Base-by-base conservation (phyloP, 257 asterid species). In the Gardenia jasminoides region DNA sequence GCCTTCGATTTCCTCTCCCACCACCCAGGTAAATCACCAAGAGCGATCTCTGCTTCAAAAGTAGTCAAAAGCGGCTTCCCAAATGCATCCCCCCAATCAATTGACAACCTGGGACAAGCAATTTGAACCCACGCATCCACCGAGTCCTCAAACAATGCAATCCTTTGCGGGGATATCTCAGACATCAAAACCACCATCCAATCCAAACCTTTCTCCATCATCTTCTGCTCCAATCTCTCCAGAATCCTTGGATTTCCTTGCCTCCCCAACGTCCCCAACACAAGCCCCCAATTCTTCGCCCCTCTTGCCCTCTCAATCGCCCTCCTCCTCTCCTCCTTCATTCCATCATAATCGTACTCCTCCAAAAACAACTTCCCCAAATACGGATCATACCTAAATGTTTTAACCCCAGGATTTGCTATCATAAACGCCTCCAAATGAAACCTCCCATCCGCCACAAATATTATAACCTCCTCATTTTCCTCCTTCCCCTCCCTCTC, bases 381-480 rank as follows among this genome's bases (percentile, higher is more conserved):
- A 78, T 86, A 93, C 2, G 99, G 97, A 85, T 96, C 99, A 76
- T 85, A 96, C 64, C 98, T 83, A 64, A 93, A 92, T 3, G 99
- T 80, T 81, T 64, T 89, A 41, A 93, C 77, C 69, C 85, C 88
- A 0, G 99, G 98, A 84, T 96, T 96, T 0, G 99, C 99, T 70
- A 96, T 96, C 99, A 96, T 96, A 74, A 96, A 92, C 6, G 99
- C 99, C 85, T 96, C 97, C 79, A 92, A 81, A 91, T 95, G 99
- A 81, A 95, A 95, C 82, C 98, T 91, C 68, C 99, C 98, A 82
- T 95, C 99, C 16, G 96, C 97, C 64, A 92, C 97, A 75, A 95
- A 95, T 68, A 95, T 88, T 58, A 94, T 88, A 61, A 90, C 90
- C 69, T 87, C 83, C 75, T 79, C 83, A 0, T 48, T 56, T 4